Conservation (phyloP, 139 green algal genomes). For the Chlorokybus atmophyticus region DNA sequence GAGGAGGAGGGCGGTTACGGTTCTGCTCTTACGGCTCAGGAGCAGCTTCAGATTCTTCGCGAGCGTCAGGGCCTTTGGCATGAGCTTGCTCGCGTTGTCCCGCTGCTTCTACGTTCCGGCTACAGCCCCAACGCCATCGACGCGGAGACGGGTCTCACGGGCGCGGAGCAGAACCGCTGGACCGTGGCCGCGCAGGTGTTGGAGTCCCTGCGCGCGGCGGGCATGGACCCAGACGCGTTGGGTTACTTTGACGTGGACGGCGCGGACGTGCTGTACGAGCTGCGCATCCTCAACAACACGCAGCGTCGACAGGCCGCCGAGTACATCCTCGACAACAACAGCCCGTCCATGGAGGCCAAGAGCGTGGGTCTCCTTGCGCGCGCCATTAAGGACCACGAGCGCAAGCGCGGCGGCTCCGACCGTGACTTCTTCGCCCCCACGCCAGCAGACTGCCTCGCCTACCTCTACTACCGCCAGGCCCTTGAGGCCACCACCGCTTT, state of each 20-base stretch:
- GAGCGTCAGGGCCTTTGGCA: constrained; percentile 19
- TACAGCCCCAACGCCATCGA: constrained; percentile 12
- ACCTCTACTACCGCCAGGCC: constrained; percentile 19
- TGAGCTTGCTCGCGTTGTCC: constrained; percentile 13
- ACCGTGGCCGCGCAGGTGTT: constrained; percentile 15
- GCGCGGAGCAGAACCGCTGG: constrained; percentile 27
- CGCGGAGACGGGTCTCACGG: constrained; percentile 21
- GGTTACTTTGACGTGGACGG: constrained; percentile 18
- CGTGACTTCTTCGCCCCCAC: constrained; percentile 14
- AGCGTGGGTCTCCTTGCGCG: background rate
- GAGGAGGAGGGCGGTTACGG: too few relatives aligned
- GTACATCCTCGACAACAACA: constrained; percentile 10
- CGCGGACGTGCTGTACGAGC: constrained; percentile 23
- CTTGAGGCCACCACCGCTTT: too few relatives aligned
- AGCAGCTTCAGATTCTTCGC: constrained; percentile 13
- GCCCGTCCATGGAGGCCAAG: constrained; percentile 9
- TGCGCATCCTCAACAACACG: constrained; percentile 13
- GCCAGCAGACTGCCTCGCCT: constrained; percentile 20
- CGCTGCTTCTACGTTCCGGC: constrained; percentile 1
- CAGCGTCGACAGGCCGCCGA: constrained; percentile 16
- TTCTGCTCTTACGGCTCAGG: too few relatives aligned
- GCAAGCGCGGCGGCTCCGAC: constrained; percentile 6
- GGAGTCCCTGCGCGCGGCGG: background rate
- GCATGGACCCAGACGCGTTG: background rate
- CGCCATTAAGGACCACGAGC: constrained; percentile 24